A percentile compares a stretch with the other conserved stretches of the same genome.
These are phyloP conservation scores for Solanum arcanum DNA, from an alignment of 257 asterid species.

Conservation along the genomic window DNA sequence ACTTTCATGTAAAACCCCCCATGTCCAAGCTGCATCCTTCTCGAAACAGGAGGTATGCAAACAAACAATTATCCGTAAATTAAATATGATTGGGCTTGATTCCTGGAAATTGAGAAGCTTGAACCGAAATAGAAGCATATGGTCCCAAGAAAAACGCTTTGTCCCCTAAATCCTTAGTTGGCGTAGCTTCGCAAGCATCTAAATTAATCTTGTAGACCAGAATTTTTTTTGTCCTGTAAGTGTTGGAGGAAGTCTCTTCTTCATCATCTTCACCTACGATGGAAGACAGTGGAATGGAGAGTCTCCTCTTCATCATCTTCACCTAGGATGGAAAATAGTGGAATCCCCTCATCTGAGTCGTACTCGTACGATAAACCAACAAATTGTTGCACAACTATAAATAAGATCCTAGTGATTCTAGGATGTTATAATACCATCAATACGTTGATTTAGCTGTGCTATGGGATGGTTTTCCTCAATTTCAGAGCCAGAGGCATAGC, in stretches of 20 bases:
- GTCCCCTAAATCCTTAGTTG: not conserved
- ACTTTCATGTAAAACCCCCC: not conserved
- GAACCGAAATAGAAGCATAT: not conserved
- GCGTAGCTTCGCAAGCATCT: not conserved
- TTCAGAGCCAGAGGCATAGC: not conserved
- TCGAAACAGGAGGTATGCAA: not conserved
- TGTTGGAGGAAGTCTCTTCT: not conserved
- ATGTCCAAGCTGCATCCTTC: not conserved
- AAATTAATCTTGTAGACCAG: not conserved
- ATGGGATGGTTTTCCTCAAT: not conserved
- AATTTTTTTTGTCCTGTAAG: not conserved
- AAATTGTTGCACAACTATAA: not conserved
- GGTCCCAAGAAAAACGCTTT: not conserved
- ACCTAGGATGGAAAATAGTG: rapidly evolving
- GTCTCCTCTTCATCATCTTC: not conserved
- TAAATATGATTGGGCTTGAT: not conserved
- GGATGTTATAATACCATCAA: not conserved
- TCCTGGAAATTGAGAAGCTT: not conserved
- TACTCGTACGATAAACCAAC: not conserved
- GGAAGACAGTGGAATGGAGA: no score
- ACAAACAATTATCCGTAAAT: not conserved
- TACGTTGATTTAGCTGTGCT: not conserved
- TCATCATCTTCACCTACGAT: no score
- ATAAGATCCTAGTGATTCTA: not conserved
- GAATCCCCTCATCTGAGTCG: not conserved